Evolutionary conservation across 2,329 filamentous ascomycete genomes (phyloP).

Genomic region (Aspergillus hortae): DNA sequence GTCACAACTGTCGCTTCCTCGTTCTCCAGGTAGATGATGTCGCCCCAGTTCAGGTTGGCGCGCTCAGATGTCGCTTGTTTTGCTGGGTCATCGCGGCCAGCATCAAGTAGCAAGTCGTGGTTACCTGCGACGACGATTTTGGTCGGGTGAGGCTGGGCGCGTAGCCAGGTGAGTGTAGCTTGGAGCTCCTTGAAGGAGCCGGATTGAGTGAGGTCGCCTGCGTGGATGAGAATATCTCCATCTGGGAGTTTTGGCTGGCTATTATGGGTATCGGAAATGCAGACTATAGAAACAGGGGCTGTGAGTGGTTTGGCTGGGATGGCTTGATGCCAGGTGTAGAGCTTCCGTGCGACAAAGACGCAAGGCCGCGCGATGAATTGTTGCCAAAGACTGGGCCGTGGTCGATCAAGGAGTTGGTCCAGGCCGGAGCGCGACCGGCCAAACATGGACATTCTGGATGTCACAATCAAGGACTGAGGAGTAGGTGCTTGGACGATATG

Average conservation of each 20-base stretch:
- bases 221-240: slow-evolving; percentile 41
- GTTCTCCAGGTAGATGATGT: slow-evolving; percentile 69
- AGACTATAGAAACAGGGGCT: neutral
- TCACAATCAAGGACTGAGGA: too few species aligned
- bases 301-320: neutral
- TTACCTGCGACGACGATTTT: slow-evolving; percentile 82
- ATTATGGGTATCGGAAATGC: slow-evolving; percentile 31
- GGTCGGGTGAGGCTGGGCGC: slow-evolving; percentile 63
- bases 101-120: slow-evolving; percentile 77
- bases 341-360: neutral
- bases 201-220: slow-evolving; percentile 49
- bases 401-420: too few species aligned
- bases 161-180: slow-evolving; percentile 72
- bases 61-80: neutral
- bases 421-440: too few species aligned
- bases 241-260: slow-evolving; percentile 17
- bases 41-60: slow-evolving; percentile 56
- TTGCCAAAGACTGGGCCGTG: too few species aligned
- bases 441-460: too few species aligned
- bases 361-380: neutral
- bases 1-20: slow-evolving; percentile 59
- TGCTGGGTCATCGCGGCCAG: slow-evolving; percentile 43
- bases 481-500: too few species aligned
- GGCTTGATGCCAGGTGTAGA: neutral
- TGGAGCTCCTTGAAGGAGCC: slow-evolving; percentile 70